Percentiles rank a stretch among this genome's conserved stretches.
Conservation (phyloP, 331 rosid genomes). For the Stylosanthes scabra region DNA sequence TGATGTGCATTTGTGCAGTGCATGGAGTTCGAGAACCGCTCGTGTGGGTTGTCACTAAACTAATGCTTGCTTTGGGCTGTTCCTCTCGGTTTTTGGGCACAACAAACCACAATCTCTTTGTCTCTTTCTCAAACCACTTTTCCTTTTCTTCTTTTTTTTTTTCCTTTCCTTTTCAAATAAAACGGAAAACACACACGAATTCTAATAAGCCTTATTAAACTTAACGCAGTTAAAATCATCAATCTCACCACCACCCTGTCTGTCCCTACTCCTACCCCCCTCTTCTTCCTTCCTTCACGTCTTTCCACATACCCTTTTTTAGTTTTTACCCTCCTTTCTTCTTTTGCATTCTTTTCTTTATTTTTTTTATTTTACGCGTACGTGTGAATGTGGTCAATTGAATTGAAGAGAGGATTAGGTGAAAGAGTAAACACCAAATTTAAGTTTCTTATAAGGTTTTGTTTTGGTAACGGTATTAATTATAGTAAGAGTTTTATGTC, state of each 20-base stretch:
- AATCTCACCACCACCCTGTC: conserved; percentile 21
- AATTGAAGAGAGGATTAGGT: neutral
- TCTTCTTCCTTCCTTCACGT: neutral
- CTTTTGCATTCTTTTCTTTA: neutral
- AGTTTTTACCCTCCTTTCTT: neutral
- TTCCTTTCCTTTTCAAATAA: conserved; percentile 25
- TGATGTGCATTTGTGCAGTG: conserved; percentile 35
- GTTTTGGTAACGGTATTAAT: too few species aligned
- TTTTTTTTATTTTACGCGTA: neutral
- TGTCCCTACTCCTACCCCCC: neutral
- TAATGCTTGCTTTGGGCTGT: conserved; percentile 40
- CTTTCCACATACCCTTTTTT: neutral
- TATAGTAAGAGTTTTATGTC: too few species aligned
- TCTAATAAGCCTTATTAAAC: neutral
- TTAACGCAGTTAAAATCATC: conserved; percentile 33
- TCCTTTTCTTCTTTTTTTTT: neutral
- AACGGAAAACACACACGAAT: conserved; percentile 42
- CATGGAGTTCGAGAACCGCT: conserved; percentile 67
- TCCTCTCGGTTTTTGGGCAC: conserved; percentile 54
- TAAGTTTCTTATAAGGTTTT: too few species aligned
- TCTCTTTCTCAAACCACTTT: conserved; percentile 42
- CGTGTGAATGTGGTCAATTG: neutral
- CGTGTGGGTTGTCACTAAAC: conserved; percentile 67
- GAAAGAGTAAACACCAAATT: neutral
- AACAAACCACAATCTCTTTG: conserved; percentile 55